Evolutionary conservation across 805 yeast species (phyloP).

Genomic region (Kazachstania bromeliacearum): DNA sequence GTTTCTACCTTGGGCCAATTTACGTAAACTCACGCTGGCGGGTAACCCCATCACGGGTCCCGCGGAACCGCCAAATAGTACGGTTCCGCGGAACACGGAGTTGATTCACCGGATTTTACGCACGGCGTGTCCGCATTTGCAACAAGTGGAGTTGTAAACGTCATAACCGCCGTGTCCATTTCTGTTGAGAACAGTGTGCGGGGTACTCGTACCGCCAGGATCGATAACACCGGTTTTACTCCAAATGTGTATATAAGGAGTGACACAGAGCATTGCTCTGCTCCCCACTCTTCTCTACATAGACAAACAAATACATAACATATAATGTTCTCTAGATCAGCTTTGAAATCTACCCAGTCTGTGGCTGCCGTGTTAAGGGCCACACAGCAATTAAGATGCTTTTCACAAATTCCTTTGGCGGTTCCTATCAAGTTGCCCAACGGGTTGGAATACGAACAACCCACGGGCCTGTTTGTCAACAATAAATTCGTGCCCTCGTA

Average conservation of each 20-base stretch:
- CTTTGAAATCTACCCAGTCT: neutral
- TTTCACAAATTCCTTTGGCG: conserved; percentile 33
- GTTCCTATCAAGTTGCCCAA: conserved; percentile 55
- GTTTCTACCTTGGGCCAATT: conserved; percentile 8
- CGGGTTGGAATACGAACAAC: conserved; percentile 61
- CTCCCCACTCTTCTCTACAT: neutral
- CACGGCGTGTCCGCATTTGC: too few species aligned
- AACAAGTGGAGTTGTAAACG: too few species aligned
- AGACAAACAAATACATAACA: neutral
- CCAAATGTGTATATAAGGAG: too few species aligned
- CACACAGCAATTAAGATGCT: conserved; percentile 9
- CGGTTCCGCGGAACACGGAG: too few species aligned
- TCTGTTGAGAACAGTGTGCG: too few species aligned
- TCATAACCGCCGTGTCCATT: too few species aligned
- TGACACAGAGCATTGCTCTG: too few species aligned
- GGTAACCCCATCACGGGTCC: conserved; percentile 1
- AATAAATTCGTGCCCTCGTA: conserved; percentile 57
- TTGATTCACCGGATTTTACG: too few species aligned
- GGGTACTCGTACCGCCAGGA: too few species aligned
- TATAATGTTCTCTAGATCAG: conserved; percentile 5
- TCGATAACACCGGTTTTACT: too few species aligned
- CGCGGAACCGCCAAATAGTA: too few species aligned
- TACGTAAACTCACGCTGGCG: neutral
- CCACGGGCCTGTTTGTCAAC: conserved; percentile 69
- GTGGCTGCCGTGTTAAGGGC: neutral